Evolutionary conservation across 805 yeast species (phyloP).

Genomic region (Wickerhamiella hasegawae): DNA sequence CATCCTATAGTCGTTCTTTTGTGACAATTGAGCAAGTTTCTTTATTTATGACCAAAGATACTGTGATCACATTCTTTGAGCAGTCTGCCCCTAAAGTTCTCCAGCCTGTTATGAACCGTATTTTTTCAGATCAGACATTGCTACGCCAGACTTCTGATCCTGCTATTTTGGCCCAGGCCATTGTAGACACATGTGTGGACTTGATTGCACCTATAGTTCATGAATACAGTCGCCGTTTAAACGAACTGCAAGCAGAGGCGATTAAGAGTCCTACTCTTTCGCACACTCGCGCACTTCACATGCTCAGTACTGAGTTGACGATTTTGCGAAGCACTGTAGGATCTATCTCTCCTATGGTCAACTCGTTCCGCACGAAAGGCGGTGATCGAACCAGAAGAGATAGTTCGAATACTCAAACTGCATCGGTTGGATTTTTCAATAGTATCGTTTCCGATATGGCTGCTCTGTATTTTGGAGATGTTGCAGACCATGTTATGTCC

Average conservation of each 20-base stretch:
- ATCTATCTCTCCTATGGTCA: slow-evolving; percentile 33
- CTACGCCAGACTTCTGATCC: slow-evolving; percentile 37
- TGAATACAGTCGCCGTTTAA: slow-evolving; percentile 33
- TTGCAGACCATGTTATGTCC: slow-evolving; percentile 37
- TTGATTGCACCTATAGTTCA: slow-evolving; percentile 35
- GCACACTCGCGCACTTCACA: slow-evolving; percentile 37
- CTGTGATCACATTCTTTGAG: slow-evolving; percentile 42
- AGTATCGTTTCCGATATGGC: slow-evolving; percentile 21
- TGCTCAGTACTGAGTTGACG: slow-evolving; percentile 37
- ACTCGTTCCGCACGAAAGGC: slow-evolving; percentile 23
- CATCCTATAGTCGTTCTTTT: slow-evolving; percentile 6
- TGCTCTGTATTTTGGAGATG: slow-evolving; percentile 36
- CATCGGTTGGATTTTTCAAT: neutral
- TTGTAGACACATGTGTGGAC: slow-evolving; percentile 40
- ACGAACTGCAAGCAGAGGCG: slow-evolving; percentile 37
- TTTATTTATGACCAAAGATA: slow-evolving; percentile 29
- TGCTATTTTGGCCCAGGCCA: slow-evolving; percentile 35
- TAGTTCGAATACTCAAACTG: slow-evolving; percentile 1
- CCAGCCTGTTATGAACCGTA: slow-evolving; percentile 33
- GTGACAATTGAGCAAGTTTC: slow-evolving; percentile 45
- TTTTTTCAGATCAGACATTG: slow-evolving; percentile 30
- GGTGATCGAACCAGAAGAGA: neutral
- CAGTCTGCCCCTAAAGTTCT: slow-evolving; percentile 38
- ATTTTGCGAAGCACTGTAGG: slow-evolving; percentile 30
- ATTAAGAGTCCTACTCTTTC: slow-evolving; percentile 32